Percentiles rank a stretch among this genome's conserved stretches.
Conservation (phyloP, 495 filamentous ascomycete species). For the Chlorociboria aeruginascens region DNA sequence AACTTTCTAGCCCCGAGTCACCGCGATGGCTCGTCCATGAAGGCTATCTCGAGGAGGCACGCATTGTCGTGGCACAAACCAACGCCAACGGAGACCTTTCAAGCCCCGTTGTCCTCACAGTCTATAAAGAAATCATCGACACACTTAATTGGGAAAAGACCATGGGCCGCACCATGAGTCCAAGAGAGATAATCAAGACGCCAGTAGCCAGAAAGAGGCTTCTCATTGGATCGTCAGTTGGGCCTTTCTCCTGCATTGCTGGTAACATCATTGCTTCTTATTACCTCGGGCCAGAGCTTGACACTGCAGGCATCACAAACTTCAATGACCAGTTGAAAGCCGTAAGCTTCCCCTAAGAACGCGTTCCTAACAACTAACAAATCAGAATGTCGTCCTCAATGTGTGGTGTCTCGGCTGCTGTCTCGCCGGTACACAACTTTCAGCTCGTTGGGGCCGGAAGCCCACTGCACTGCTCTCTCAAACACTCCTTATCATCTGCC, state of each 20-base stretch:
- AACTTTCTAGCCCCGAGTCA: conserved; percentile 34
- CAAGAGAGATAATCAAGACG: conserved; percentile 27
- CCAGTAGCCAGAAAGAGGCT: conserved; percentile 31
- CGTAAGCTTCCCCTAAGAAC: conserved; percentile 18
- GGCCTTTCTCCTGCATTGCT: conserved; percentile 34
- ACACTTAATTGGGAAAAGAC: conserved; percentile 35
- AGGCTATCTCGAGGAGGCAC: conserved; percentile 34
- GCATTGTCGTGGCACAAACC: conserved; percentile 30
- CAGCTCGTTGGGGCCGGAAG: conserved; percentile 15
- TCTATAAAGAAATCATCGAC: conserved; percentile 31
- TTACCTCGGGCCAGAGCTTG: conserved; percentile 32
- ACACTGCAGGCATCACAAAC: conserved; percentile 34
- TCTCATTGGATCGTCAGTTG: conserved; percentile 30
- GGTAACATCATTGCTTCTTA: conserved; percentile 41
- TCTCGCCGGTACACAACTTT: conserved; percentile 13
- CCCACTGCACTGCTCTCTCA: conserved; percentile 9
- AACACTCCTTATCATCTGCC: conserved; percentile 29
- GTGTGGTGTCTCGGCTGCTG: conserved; percentile 11
- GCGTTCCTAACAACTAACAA: background rate
- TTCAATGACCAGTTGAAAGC: conserved; percentile 30
- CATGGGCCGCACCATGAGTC: conserved; percentile 17
- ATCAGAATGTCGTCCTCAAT: conserved; percentile 9
- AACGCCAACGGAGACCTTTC: conserved; percentile 31
- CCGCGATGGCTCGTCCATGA: conserved; percentile 47
- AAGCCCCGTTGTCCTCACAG: conserved; percentile 27